Evolutionary conservation across 1,139 yeast genomes (phyloP).

Genomic region (Debaryomyces subglobosus): DNA sequence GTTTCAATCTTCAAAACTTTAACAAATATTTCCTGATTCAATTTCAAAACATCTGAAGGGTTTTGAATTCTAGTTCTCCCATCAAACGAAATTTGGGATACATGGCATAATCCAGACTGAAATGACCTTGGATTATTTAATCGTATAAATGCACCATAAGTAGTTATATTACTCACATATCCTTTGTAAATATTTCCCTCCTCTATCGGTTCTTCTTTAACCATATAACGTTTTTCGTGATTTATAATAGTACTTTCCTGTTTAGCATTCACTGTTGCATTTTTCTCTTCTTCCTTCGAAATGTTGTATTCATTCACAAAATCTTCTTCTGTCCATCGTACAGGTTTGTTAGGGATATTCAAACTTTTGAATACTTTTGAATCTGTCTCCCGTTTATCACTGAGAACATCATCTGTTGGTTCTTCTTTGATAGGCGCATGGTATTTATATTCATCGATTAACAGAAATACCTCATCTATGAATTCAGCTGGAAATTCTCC

Average conservation of each 20-base stretch:
- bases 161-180: constrained; percentile 56
- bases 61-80: constrained; percentile 50
- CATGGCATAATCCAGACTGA: constrained; percentile 69
- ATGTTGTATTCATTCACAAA: constrained; percentile 10
- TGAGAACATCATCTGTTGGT: not conserved
- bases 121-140: constrained; percentile 26
- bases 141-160: constrained; percentile 80
- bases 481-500: constrained; percentile 56
- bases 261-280: constrained; percentile 13
- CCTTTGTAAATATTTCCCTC: constrained; percentile 61
- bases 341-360: constrained; percentile 19
- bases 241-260: constrained; percentile 8
- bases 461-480: constrained; percentile 37
- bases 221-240: constrained; percentile 15
- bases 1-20: constrained; percentile 53
- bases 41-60: constrained; percentile 60
- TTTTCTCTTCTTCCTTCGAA: constrained; percentile 11
- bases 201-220: constrained; percentile 24
- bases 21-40: constrained; percentile 68
- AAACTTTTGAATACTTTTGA: constrained; percentile 19
- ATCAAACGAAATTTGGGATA: constrained; percentile 62
- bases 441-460: constrained; percentile 11
- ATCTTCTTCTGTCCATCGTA: constrained; percentile 12
- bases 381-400: constrained; percentile 7
- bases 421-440: not conserved